These are phyloP conservation scores for Cercospora brassicicola DNA, from an alignment of 2,329 filamentous ascomycete genomes.

Conservation along the genomic window DNA sequence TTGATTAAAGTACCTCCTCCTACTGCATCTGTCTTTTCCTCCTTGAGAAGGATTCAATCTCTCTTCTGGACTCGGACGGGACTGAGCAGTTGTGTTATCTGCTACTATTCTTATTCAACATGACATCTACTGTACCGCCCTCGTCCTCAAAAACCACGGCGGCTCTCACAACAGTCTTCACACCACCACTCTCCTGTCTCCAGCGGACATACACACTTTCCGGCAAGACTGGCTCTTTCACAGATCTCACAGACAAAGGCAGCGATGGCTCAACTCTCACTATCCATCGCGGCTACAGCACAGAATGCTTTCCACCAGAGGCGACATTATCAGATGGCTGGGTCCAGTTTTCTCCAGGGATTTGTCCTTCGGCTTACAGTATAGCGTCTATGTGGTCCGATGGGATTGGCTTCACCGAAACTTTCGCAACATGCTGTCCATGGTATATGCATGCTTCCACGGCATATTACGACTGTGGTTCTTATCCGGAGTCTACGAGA, in stretches of 20 bases:
- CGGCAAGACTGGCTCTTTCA: neutral
- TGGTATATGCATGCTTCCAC: slow-evolving; percentile 21
- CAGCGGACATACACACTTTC: slow-evolving; percentile 9
- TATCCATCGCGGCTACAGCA: slow-evolving; percentile 12
- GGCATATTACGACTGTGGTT: slow-evolving; percentile 19
- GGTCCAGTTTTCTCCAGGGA: slow-evolving; percentile 16
- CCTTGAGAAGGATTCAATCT: neutral
- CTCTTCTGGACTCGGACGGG: neutral
- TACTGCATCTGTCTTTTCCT: neutral
- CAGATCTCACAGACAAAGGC: slow-evolving; percentile 5
- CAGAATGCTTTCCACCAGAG: slow-evolving; percentile 19
- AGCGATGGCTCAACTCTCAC: slow-evolving; percentile 12
- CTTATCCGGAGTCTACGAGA: slow-evolving; percentile 13
- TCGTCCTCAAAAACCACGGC: neutral
- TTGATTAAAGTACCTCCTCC: neutral
- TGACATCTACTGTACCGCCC: neutral
- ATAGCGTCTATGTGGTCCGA: slow-evolving; percentile 16
- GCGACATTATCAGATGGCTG: slow-evolving; percentile 20
- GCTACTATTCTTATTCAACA: neutral
- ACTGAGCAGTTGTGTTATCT: neutral
- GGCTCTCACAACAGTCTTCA: slow-evolving; percentile 11
- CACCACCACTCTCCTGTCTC: slow-evolving; percentile 11
- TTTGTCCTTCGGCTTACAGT: slow-evolving; percentile 14
- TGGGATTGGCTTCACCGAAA: slow-evolving; percentile 1
- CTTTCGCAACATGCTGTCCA: slow-evolving; percentile 18